These are phyloP conservation scores for Penicillium pulvis DNA, from an alignment of 495 filamentous ascomycete genomes.

Conservation along the genomic window DNA sequence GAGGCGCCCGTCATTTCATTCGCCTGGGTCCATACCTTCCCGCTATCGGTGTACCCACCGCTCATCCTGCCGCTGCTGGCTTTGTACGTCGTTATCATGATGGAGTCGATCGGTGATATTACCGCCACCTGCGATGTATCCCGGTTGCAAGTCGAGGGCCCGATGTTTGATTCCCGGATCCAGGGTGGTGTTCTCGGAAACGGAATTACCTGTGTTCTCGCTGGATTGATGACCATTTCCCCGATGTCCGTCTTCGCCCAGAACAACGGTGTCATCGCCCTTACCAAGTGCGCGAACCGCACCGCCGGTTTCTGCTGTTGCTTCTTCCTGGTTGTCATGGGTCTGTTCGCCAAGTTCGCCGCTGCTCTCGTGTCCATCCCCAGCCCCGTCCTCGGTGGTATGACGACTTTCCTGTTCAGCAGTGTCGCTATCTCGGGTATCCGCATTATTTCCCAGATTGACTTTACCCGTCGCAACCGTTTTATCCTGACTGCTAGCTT, in stretches of 20 bases:
- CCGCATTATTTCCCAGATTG: conserved; percentile 75
- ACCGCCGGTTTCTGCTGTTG: conserved; percentile 78
- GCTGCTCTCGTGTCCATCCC: conserved; percentile 85
- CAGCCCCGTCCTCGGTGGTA: conserved; percentile 77
- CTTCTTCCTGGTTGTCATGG: conserved; percentile 85
- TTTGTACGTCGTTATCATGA: conserved; percentile 84
- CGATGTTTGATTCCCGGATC: conserved; percentile 82
- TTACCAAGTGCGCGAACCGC: conserved; percentile 87
- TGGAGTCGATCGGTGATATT: conserved; percentile 81
- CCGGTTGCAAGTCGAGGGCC: conserved; percentile 76
- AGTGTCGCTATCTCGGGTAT: conserved; percentile 85
- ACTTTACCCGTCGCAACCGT: conserved; percentile 82
- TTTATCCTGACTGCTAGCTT: conserved; percentile 85
- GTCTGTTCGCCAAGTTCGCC: conserved; percentile 91
- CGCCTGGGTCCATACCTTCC: conserved; percentile 90
- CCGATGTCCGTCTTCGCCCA: conserved; percentile 82
- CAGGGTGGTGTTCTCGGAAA: conserved; percentile 80
- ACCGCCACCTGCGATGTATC: conserved; percentile 73
- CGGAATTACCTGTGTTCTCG: conserved; percentile 79
- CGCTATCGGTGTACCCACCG: conserved; percentile 76
- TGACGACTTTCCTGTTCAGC: conserved; percentile 91
- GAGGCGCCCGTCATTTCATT: conserved; percentile 75
- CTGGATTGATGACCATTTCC: conserved; percentile 80
- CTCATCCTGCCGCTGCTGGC: conserved; percentile 82
- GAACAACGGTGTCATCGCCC: conserved; percentile 91